Conservation (phyloP, 2,329 filamentous ascomycete genomes). For the Xylaria digitata region DNA sequence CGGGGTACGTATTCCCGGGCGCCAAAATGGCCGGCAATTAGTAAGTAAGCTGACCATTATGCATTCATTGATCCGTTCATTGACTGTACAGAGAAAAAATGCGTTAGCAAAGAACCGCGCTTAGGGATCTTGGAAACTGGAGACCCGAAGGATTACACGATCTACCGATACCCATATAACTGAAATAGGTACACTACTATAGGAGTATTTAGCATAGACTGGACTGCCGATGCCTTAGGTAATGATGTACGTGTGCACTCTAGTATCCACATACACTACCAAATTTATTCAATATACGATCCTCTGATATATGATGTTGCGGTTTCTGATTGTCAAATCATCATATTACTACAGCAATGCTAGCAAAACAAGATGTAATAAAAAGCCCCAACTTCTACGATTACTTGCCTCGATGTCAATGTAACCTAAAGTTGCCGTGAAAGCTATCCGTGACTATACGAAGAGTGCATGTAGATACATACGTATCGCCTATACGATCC, state of each 20-base stretch:
- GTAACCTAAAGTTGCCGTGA: slow-evolving; percentile 8
- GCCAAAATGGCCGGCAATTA: background rate
- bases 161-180: slow-evolving; percentile 3
- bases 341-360: slow-evolving; percentile 12
- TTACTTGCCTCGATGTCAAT: background rate
- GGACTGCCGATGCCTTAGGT: no score
- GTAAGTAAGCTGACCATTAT: slow-evolving; percentile 23
- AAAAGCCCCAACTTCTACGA: background rate
- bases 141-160: slow-evolving; percentile 31
- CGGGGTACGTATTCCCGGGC: background rate
- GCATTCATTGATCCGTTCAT: slow-evolving; percentile 1
- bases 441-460: slow-evolving; percentile 20
- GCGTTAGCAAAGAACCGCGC: slow-evolving; percentile 6
- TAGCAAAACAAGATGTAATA: background rate
- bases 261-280: slow-evolving; percentile 11
- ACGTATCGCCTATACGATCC: slow-evolving; percentile 16
- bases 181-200: no score
- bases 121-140: slow-evolving; percentile 16
- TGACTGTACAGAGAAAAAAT: slow-evolving; percentile 1
- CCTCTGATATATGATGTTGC: background rate
- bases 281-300: slow-evolving; percentile 10
- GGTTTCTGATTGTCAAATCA: background rate
- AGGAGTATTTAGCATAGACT: no score
- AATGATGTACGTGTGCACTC: no score
- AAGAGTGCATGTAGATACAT: slow-evolving; percentile 21